Base-by-base conservation (phyloP, 176 grass and related monocot species). In the Tillandsia fasciculata region DNA sequence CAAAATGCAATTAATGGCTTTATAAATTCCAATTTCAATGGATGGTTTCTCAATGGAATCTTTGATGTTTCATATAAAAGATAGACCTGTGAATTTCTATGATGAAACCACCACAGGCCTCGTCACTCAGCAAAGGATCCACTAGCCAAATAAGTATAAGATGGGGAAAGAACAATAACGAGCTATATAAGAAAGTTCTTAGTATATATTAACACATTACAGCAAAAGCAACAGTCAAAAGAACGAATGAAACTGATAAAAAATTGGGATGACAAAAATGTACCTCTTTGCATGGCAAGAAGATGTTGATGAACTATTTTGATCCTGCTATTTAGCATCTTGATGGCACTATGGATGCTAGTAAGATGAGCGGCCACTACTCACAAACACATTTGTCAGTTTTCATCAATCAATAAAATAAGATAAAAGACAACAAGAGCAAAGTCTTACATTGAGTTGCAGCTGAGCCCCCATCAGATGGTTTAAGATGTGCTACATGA, bases 311-410 rank as follows among this genome's bases (percentile, higher is more conserved):
- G 87, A 69, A 99, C 83, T 77, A 99, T 65, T 80, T 82, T 75
- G 57, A 94, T 80, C 82, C 95, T 88, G 59, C 95, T 94, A 78
- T 99, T 93, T 64, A 99, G 87, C 95, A 99, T 99, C 71, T 99
- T 99, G 79, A 94, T 94, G 59, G 95, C 95, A 86, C 87, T 99
- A 79, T 99, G 95, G 77, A 99, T 99, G 65, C 95, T 87, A 50
- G 95, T 94, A 79, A 99, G 89, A 93, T 99, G 89, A 83, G 94
- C 94, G 73, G 89, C 89, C 94, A 93, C 89, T 99, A 87, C 52
- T 59, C 54, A 59, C 3, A 70, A 71, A 82, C 50, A 71, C 64
- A 70, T 83, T 28, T 50, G 72, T 91, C 69, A 86, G 77, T 77
- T 11, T 67, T 58, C 9, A 58, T 68, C 70, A 27, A 59, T 67